Base-by-base conservation (phyloP, 176 grass and related monocot genomes). In the bread wheat (Triticum aestivum) region DNA sequence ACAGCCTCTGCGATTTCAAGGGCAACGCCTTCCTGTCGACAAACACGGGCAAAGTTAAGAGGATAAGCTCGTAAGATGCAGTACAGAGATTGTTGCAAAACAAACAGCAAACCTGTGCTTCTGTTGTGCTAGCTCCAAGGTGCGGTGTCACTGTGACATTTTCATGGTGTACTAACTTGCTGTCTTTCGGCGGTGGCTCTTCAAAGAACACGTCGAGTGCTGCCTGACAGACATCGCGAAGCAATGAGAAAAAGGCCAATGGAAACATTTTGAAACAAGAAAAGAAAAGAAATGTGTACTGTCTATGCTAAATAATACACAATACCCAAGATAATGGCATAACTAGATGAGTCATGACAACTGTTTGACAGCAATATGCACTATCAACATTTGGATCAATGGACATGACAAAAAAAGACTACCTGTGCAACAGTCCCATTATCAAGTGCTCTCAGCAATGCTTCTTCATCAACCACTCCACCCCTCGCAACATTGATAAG, bases 401-500 rank as follows among this genome's bases (percentile, higher is more conserved):
- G 12, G 62, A 6, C 34, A 61, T 11, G 32, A 11, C 0, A 2
- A 1, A 59, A 86, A 2, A 80, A 67, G 79, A 83, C 73, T 88
- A 97, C 97, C 94, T 95, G 95, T 79, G 95, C 85, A 85, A 98
- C 93, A 66, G 62, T 91, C 65, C 95, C 91, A 35, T 91, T 88
- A 73, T 95, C 91, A 65, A 98, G 91, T 87, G 95, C 93, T 88
- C 87, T 94, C 67, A 98, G 61, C 73, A 98, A 82, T 13, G 93
- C 88, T 30, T 93, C 91, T 83, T 98, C 95, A 91, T 95, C 95
- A 39, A 98, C 92, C 9, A 95, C 92, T 70, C 94, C 97, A 88
- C 97, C 97, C 88, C 97, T 91, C 24, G 97, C 94, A 79, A 99
- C 97, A 61, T 96, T 99, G 69, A 99, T 82, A 87, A 99, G 91